A percentile compares a stretch with the other conserved stretches of the same genome.
phyloP scores from a whole-genome alignment of 257 asterid genomes.

The Voacanga thouarsii region DNA sequence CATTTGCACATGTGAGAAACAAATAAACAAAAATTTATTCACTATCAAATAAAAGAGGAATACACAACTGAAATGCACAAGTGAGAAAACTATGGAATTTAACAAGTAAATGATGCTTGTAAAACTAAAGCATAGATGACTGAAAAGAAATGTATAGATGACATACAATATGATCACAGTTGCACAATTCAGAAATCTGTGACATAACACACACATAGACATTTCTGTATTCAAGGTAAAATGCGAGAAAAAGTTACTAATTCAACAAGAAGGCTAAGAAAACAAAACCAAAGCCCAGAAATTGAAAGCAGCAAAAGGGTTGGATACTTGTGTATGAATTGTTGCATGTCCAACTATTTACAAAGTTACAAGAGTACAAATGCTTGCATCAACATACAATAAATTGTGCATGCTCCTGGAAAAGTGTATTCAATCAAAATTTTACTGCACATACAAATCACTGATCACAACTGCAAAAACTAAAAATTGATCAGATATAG shows the following conservation, averaged over 20 bases:
- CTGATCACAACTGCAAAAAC: background rate
- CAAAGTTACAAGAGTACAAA: background rate
- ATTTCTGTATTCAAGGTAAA: background rate
- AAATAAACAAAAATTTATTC: background rate
- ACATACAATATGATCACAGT: background rate
- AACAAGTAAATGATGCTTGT: background rate
- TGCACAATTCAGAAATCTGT: background rate
- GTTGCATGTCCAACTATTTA: constrained; percentile 4
- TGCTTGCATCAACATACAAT: background rate
- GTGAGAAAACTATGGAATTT: background rate
- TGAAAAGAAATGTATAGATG: background rate
- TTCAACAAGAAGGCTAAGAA: background rate
- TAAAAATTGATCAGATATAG: background rate
- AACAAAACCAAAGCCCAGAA: background rate
- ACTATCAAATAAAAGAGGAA: background rate
- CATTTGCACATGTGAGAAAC: background rate
- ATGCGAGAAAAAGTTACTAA: background rate
- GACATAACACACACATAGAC: background rate
- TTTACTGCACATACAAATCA: background rate
- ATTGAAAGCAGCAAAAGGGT: background rate
- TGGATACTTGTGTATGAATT: background rate
- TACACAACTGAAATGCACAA: background rate
- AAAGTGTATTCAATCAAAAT: background rate
- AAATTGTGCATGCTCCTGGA: background rate
- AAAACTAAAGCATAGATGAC: background rate